phyloP scores from a whole-genome alignment of 768 basidiomycete genomes.

The Suillus hirtellus region DNA sequence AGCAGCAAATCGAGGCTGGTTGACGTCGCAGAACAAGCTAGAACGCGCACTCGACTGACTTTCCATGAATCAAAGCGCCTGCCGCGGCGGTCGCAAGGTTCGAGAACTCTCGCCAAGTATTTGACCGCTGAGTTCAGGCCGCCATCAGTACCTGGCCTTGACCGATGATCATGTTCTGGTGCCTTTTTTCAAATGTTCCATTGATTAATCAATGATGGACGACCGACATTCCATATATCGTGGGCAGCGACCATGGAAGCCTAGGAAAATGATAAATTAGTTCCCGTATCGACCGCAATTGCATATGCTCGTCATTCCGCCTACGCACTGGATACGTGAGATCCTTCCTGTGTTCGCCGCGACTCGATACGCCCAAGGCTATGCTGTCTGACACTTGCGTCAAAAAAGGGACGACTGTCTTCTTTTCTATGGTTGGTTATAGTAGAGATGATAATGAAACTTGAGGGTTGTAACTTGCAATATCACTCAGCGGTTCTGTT shows the following conservation, averaged over 20 bases:
- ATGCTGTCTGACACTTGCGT: not conserved
- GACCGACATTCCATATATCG: not conserved
- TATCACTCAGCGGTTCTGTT: too few relatives aligned
- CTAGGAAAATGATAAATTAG: not conserved
- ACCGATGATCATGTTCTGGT: not conserved
- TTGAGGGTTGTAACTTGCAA: not conserved
- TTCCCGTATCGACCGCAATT: not conserved
- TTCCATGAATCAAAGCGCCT: not conserved
- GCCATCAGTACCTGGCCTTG: not conserved
- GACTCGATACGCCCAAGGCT: not conserved
- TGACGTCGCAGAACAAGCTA: not conserved
- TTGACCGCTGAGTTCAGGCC: not conserved
- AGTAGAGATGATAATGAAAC: not conserved
- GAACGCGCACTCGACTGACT: not conserved
- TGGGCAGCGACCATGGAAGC: not conserved
- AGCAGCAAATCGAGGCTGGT: not conserved
- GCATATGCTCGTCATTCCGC: not conserved
- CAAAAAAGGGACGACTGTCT: not conserved
- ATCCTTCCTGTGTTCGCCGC: not conserved
- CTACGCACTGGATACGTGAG: constrained; percentile 2
- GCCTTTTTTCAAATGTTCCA: constrained; percentile 3
- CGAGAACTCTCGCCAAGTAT: not conserved
- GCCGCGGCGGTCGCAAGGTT: not conserved
- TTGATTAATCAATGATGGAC: constrained; percentile 5
- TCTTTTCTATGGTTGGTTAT: not conserved